Evolutionary conservation across 208 protist species (phyloP).

Genomic region (Wallacemonas sp.): DNA sequence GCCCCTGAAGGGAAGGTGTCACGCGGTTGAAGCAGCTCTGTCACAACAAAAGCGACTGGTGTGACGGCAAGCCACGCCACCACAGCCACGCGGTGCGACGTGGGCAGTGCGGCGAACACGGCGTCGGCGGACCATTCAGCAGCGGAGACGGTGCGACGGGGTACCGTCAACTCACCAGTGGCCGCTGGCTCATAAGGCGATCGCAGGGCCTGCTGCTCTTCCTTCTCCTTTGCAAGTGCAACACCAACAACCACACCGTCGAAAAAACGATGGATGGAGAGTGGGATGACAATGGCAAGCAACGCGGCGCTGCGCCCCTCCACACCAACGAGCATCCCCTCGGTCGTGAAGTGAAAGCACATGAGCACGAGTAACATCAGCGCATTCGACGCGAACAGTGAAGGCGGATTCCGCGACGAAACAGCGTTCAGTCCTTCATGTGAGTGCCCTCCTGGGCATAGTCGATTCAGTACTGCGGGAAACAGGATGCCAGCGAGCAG

Average conservation of each 20-base stretch:
- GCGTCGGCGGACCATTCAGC: neutral
- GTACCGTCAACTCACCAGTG: neutral
- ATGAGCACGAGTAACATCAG: slow-evolving; percentile 58
- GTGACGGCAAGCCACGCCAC: slow-evolving; percentile 46
- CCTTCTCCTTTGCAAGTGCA: slow-evolving; percentile 49
- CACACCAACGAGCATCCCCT: slow-evolving; percentile 63
- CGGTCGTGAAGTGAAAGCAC: slow-evolving; percentile 62
- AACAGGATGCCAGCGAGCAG: slow-evolving; percentile 59
- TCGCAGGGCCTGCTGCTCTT: neutral
- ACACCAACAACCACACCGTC: slow-evolving; percentile 77
- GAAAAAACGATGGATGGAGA: slow-evolving; percentile 65
- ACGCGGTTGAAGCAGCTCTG: neutral
- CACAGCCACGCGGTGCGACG: slow-evolving; percentile 9
- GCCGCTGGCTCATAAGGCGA: neutral
- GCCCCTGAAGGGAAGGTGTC: too few species aligned
- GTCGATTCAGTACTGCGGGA: slow-evolving; percentile 49
- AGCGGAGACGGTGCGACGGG: neutral
- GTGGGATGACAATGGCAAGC: slow-evolving; percentile 35
- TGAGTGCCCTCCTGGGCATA: slow-evolving; percentile 15
- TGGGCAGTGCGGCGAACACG: neutral
- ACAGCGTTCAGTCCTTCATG: slow-evolving; percentile 12
- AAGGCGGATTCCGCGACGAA: neutral
- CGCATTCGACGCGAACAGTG: slow-evolving; percentile 8
- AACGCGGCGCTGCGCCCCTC: slow-evolving; percentile 30
- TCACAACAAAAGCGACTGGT: slow-evolving; percentile 32